Percentiles rank a stretch among this genome's conserved stretches.
Evolutionary conservation across 805 yeast genomes (phyloP).

Genomic region (Kazachstania bromeliacearum): DNA sequence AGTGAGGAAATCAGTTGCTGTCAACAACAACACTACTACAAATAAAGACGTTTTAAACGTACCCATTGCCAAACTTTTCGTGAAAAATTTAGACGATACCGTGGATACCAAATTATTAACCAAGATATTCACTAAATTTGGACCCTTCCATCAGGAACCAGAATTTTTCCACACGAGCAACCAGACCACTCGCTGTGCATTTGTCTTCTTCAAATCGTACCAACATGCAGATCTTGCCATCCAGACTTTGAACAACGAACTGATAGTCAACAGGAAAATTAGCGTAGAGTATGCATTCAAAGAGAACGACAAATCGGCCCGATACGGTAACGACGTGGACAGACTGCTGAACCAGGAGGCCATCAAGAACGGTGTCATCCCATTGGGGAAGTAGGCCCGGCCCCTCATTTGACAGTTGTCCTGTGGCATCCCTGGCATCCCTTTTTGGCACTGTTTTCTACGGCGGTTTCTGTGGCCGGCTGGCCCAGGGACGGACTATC

Average conservation of each 20-base stretch:
- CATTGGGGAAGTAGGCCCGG: too few species aligned
- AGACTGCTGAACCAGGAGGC: constrained; percentile 62
- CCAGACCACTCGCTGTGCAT: constrained; percentile 47
- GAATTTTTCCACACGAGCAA: constrained; percentile 26
- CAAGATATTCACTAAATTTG: constrained; percentile 54
- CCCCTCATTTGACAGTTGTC: too few species aligned
- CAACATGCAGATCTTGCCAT: constrained; percentile 66
- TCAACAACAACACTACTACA: constrained; percentile 6
- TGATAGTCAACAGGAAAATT: constrained; percentile 57
- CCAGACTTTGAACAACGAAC: constrained; percentile 54
- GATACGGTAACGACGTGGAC: constrained; percentile 76
- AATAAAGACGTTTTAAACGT: constrained; percentile 23
- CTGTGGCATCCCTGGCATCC: too few species aligned
- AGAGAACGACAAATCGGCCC: constrained; percentile 39
- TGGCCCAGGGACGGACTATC: too few species aligned
- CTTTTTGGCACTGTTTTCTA: too few species aligned
- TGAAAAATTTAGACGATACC: constrained; percentile 58
- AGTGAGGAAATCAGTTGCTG: constrained; percentile 42
- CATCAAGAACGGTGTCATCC: constrained; percentile 36
- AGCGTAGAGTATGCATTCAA: constrained; percentile 64
- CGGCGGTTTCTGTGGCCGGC: too few species aligned
- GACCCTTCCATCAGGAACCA: constrained; percentile 45
- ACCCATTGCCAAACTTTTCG: constrained; percentile 59
- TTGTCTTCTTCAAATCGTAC: constrained; percentile 54
- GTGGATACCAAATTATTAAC: constrained; percentile 50